phyloP scores from a whole-genome alignment of 2,329 filamentous ascomycete species.

The Trichoderma atrobrunneum region DNA sequence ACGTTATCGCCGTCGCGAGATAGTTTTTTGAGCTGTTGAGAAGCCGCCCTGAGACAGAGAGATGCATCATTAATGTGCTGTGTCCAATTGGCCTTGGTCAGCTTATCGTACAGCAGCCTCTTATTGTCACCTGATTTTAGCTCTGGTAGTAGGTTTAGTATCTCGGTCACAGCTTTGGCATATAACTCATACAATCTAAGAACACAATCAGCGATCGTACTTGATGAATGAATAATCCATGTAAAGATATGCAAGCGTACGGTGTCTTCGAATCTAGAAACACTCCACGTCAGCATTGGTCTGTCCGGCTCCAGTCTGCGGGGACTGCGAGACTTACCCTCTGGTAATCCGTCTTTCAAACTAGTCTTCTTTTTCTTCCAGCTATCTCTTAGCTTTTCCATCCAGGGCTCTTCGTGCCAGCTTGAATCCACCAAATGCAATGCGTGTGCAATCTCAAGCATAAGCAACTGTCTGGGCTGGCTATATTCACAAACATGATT shows the following conservation, averaged over 20 bases:
- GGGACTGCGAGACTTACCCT: too few species aligned
- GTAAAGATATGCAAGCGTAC: too few species aligned
- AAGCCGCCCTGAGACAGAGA: neutral
- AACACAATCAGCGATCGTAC: too few species aligned
- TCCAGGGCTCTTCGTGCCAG: neutral
- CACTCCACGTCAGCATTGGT: too few species aligned
- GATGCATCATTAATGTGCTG: neutral
- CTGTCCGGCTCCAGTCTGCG: too few species aligned
- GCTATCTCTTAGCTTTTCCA: neutral
- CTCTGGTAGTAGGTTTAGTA: neutral
- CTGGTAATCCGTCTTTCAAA: too few species aligned
- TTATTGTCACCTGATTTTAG: neutral
- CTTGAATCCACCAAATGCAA: neutral
- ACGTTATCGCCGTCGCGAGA: neutral
- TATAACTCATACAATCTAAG: neutral
- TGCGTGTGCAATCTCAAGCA: neutral
- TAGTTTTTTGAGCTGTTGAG: neutral
- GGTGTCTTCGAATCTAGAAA: too few species aligned
- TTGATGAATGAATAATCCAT: too few species aligned
- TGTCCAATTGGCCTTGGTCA: neutral
- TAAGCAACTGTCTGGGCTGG: neutral
- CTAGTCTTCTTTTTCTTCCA: neutral
- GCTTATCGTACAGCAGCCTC: neutral
- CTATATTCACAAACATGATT: neutral
- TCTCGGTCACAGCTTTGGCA: neutral